Conservation (phyloP, 805 yeast species). For the Candida awuae region DNA sequence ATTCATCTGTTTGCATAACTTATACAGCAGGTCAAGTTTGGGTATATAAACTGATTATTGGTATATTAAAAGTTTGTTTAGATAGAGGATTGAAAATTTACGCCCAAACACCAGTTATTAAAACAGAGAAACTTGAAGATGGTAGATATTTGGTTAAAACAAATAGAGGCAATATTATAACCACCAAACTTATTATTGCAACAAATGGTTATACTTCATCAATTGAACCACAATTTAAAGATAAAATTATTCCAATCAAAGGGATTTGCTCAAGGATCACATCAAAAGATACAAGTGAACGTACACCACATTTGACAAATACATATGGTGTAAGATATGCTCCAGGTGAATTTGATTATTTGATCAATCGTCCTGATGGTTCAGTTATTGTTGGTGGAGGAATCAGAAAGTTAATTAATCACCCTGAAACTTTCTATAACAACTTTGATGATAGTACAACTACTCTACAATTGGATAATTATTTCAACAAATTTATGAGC, state of each 20-base stretch:
- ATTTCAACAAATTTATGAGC: constrained; percentile 27
- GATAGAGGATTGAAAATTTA: constrained; percentile 33
- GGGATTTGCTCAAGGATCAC: constrained; percentile 27
- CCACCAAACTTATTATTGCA: constrained; percentile 31
- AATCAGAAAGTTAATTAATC: constrained; percentile 18
- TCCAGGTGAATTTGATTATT: constrained; percentile 26
- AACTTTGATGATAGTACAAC: constrained; percentile 30
- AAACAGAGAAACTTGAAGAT: constrained; percentile 19
- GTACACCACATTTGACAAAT: constrained; percentile 30
- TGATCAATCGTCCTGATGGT: constrained; percentile 33
- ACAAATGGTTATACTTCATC: constrained; percentile 32
- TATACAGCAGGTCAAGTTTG: constrained; percentile 38
- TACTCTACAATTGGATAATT: constrained; percentile 21
- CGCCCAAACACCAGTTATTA: constrained; percentile 33
- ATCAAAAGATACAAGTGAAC: constrained; percentile 13
- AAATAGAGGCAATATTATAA: constrained; percentile 19
- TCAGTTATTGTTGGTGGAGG: constrained; percentile 31
- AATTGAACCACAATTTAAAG: constrained; percentile 21
- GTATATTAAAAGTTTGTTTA: constrained; percentile 27
- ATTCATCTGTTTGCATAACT: constrained; percentile 27
- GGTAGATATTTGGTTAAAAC: constrained; percentile 30
- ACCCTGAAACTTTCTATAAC: constrained; percentile 23
- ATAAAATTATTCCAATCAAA: constrained; percentile 30
- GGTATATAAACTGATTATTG: constrained; percentile 35
- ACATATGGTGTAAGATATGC: constrained; percentile 26